Conservation (phyloP, 768 basidiomycete genomes). For the Pholiota molesta region DNA sequence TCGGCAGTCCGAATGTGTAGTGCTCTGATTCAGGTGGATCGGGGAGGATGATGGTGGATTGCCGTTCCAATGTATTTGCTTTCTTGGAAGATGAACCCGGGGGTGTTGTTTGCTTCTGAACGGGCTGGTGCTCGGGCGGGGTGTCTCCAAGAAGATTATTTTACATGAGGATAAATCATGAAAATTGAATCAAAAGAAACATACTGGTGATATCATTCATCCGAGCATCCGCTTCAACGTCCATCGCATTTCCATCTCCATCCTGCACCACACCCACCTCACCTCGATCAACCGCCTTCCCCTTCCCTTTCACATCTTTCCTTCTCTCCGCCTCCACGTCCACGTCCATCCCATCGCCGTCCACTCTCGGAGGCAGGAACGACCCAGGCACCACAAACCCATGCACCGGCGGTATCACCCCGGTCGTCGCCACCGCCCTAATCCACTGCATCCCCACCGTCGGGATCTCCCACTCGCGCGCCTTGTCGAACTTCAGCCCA, state of each 20-base stretch:
- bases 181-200: conserved; percentile 8
- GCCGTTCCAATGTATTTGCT: conserved; percentile 19
- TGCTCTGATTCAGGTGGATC: conserved; percentile 14
- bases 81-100: conserved; percentile 7
- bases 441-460: conserved; percentile 79
- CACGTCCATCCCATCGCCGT: conserved; percentile 10
- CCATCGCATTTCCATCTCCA: conserved; percentile 18
- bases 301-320: conserved; percentile 29
- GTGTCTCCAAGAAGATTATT: too few species aligned
- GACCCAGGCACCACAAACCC: conserved; percentile 34
- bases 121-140: conserved; percentile 1
- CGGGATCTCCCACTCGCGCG: conserved; percentile 76
- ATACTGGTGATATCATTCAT: conserved; percentile 51
- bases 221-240: conserved; percentile 23
- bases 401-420: conserved; percentile 42
- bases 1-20: conserved; percentile 37
- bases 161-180: too few species aligned
- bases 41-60: conserved; percentile 20
- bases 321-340: neutral
- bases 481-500: conserved; percentile 80
- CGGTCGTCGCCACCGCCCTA: conserved; percentile 54
- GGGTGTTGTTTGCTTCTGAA: neutral
- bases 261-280: conserved; percentile 6
- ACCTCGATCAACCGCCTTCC: conserved; percentile 27
- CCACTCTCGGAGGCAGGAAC: neutral